Conservation (phyloP, 129 eudicot genomes). For the Gnaphalium uliginosum region DNA sequence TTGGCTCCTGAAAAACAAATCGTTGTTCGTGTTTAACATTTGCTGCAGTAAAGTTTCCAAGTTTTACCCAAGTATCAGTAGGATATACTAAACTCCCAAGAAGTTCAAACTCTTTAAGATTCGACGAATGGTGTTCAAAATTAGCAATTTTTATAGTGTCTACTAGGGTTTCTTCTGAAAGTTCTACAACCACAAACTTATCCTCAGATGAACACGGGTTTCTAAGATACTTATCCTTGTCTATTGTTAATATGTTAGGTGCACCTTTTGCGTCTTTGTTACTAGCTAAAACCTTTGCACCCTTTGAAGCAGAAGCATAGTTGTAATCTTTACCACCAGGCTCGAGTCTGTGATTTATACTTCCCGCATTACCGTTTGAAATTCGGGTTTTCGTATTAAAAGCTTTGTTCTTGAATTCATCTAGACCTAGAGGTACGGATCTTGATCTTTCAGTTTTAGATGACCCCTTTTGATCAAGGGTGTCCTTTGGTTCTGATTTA, state of each 20-base stretch:
- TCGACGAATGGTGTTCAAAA: slow-evolving; percentile 95
- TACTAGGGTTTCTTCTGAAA: slow-evolving; percentile 94
- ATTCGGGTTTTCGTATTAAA: slow-evolving; percentile 54
- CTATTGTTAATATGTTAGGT: slow-evolving; percentile 72
- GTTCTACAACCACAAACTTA: slow-evolving; percentile 83
- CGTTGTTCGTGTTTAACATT: slow-evolving; percentile 86
- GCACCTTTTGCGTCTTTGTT: slow-evolving; percentile 99
- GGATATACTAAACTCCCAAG: slow-evolving; percentile 81
- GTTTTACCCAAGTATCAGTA: slow-evolving; percentile 81
- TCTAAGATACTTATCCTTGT: slow-evolving; percentile 89
- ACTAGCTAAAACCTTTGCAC: slow-evolving; percentile 84
- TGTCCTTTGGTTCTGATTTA: slow-evolving; percentile 33
- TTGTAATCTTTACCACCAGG: slow-evolving; percentile 95
- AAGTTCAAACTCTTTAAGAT: slow-evolving; percentile 84
- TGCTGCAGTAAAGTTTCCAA: slow-evolving; percentile 90
- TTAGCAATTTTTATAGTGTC: slow-evolving; percentile 85
- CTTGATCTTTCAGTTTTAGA: slow-evolving; percentile 49
- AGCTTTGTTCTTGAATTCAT: slow-evolving; percentile 82
- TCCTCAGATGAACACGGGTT: slow-evolving; percentile 96
- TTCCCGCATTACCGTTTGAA: slow-evolving; percentile 53
- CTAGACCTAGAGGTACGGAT: slow-evolving; percentile 65
- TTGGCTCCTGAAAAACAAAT: slow-evolving; percentile 80
- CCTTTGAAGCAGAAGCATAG: slow-evolving; percentile 90
- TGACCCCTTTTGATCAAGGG: slow-evolving; percentile 19
- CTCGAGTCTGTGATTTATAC: slow-evolving; percentile 77